phyloP scores from a whole-genome alignment of 2,329 filamentous ascomycete genomes.

The Trichothecium roseum region DNA sequence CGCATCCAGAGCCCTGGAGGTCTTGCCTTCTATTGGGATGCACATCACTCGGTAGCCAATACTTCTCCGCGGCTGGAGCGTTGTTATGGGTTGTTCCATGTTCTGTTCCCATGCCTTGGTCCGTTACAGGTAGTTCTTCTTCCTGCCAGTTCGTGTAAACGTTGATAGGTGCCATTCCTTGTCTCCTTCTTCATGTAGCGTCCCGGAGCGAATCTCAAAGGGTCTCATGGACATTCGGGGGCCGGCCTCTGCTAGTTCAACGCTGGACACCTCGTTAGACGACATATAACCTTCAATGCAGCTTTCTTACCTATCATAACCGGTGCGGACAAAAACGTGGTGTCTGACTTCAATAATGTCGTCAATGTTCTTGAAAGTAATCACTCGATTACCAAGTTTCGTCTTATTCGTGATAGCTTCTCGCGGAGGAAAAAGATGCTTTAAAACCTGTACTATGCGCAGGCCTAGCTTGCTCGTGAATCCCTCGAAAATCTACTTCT shows the following conservation, averaged over 20 bases:
- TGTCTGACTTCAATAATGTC: slow-evolving; percentile 82
- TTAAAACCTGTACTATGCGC: slow-evolving; percentile 79
- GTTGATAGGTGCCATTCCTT: slow-evolving; percentile 95
- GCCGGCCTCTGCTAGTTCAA: slow-evolving; percentile 82
- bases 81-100: too few relatives aligned
- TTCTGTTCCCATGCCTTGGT: too few relatives aligned
- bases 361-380: slow-evolving; percentile 91
- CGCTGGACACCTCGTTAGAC: slow-evolving; percentile 32
- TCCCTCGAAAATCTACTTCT: slow-evolving; percentile 66
- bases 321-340: slow-evolving; percentile 82
- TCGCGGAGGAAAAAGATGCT: slow-evolving; percentile 87
- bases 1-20: too few relatives aligned
- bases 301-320: slow-evolving; percentile 46
- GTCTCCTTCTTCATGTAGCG: slow-evolving; percentile 87
- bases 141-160: slow-evolving; percentile 84
- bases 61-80: too few relatives aligned
- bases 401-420: slow-evolving; percentile 60
- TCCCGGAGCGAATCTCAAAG: slow-evolving; percentile 87
- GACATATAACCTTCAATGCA: too few relatives aligned
- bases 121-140: slow-evolving; percentile 83
- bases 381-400: slow-evolving; percentile 78
- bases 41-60: too few relatives aligned
- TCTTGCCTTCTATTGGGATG: too few relatives aligned
- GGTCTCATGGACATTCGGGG: slow-evolving; percentile 95
- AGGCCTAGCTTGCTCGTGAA: slow-evolving; percentile 74